phyloP scores from a whole-genome alignment of 139 green algal genomes.

The Closterium sp. region DNA sequence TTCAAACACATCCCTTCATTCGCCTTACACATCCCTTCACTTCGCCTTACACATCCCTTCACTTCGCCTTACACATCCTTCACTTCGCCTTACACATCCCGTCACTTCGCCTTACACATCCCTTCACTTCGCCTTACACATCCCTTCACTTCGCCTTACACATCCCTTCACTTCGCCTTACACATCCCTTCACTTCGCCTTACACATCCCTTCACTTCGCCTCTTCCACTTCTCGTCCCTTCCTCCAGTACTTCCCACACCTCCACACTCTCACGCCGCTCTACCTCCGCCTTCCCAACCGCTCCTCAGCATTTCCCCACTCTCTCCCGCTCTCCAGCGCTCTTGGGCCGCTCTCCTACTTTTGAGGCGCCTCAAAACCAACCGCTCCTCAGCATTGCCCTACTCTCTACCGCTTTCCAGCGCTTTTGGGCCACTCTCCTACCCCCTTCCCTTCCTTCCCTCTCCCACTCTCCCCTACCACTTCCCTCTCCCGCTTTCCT shows the following conservation, averaged over 20 bases:
- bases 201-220: too few relatives aligned
- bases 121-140: background rate
- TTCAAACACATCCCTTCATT: too few relatives aligned
- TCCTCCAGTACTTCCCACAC: too few relatives aligned
- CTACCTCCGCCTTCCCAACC: background rate
- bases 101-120: too few relatives aligned
- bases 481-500: too few relatives aligned
- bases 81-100: too few relatives aligned
- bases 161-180: background rate
- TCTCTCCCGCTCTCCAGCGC: background rate
- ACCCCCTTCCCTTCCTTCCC: too few relatives aligned
- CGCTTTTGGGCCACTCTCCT: background rate
- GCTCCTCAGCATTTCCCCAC: background rate
- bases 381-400: background rate
- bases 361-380: background rate
- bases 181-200: background rate
- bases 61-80: background rate
- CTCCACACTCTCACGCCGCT: too few relatives aligned
- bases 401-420: background rate
- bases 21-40: background rate
- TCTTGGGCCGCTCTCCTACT: background rate
- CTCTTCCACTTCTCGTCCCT: too few relatives aligned
- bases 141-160: background rate
- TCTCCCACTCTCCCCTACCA: too few relatives aligned
- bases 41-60: background rate